Evolutionary conservation across 805 yeast genomes (phyloP), one percentile per base, ranked within the genome.

Genomic region (Torulaspora indica): DNA sequence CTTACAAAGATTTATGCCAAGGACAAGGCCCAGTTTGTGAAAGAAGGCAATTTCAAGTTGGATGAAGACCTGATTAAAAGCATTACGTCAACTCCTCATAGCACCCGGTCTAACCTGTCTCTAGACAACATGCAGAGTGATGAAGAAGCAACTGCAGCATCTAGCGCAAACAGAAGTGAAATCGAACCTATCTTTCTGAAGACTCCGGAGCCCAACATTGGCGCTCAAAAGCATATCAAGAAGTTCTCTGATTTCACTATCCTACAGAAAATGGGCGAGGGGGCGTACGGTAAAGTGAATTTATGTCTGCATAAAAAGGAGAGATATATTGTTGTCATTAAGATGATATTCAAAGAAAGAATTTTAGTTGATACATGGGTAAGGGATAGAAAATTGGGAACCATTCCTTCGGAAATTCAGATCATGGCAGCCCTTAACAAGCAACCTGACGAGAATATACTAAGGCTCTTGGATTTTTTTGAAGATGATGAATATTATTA

Each of bases 351-450:
- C 60, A 93, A 93, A 58, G 95, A 88, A 54, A 76, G 96, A 46
- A 93, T 93, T 56, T 71, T 93, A 56, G 96, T 93, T 8, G 98
- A 93, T 63, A 89, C 98, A 0, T 93, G 98, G 98, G 95, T 89
- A 2, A 74, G 98, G 43, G 98, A 93, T 64, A 77, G 96, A 20
- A 77, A 76, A 48, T 69, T 93, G 33, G 98, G 98, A 5, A 90
- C 96, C 0, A 84, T 93, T 29, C 98, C 98, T 2, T 81, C 91
- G n/a, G 98, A 93, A 64, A 93, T 93, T 52, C 95, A 89, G 62
- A 81, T 93, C 36, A 82, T 93, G 87, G 82, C 91, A 24, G 80
- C 81, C n/a, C 68, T 91, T 47, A 82, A 81, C 56, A 68, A 71
- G 35, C 76, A 77, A 45, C 95, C 93, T 1, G 97, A 91, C 63